Conservation (phyloP, 768 basidiomycete species). For the Cystobasidium onofrii region DNA sequence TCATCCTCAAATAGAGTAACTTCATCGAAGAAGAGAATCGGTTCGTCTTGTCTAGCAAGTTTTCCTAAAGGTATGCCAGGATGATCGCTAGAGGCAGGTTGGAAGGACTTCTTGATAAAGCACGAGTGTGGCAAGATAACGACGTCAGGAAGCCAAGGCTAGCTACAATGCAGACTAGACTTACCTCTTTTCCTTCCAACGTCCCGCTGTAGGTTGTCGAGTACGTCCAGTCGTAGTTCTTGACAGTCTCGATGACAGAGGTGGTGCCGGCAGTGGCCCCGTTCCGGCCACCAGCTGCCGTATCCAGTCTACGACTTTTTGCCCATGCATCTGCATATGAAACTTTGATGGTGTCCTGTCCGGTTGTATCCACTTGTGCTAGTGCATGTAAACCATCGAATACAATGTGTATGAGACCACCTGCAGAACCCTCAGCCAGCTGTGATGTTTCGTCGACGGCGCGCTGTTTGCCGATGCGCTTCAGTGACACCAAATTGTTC, state of each 20-base stretch:
- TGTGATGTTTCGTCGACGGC: slow-evolving; percentile 27
- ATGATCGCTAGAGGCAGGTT: slow-evolving; percentile 38
- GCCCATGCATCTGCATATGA: slow-evolving; percentile 92
- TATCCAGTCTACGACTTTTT: slow-evolving; percentile 57
- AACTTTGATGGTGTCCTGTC: slow-evolving; percentile 77
- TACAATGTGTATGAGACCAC: neutral
- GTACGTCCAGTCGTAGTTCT: slow-evolving; percentile 98
- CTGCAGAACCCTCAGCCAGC: neutral
- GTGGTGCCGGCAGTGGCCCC: neutral
- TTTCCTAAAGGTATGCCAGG: slow-evolving; percentile 68
- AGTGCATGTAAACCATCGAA: slow-evolving; percentile 67
- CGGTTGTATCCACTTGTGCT: slow-evolving; percentile 62
- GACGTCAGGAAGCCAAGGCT: no score
- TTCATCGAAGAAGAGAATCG: slow-evolving; percentile 96
- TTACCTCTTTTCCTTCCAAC: neutral
- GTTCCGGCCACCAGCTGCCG: neutral
- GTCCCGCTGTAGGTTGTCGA: slow-evolving; percentile 75
- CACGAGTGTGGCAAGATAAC: neutral
- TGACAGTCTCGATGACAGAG: slow-evolving; percentile 62
- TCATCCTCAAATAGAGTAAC: slow-evolving; percentile 93
- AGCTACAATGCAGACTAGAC: neutral
- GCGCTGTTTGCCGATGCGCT: slow-evolving; percentile 57
- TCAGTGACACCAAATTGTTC: slow-evolving; percentile 62
- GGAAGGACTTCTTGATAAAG: slow-evolving; percentile 50
- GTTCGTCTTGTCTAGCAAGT: slow-evolving; percentile 71